These are phyloP conservation scores for Ogataea nonfermentans DNA, from an alignment of 805 yeast species.

Conservation along the genomic window DNA sequence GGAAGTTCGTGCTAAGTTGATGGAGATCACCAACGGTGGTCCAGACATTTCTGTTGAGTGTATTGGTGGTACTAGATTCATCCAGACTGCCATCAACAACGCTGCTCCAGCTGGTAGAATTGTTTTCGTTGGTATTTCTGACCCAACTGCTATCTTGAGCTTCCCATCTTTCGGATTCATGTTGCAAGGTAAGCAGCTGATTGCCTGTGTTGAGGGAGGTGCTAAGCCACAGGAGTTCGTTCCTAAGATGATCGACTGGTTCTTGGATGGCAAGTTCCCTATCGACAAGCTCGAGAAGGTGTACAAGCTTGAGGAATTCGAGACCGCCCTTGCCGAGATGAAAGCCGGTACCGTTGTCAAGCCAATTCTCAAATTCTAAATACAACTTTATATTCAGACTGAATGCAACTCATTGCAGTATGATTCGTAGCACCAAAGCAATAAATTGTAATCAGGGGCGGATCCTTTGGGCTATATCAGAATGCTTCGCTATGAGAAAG, in stretches of 20 bases:
- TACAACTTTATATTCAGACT: too few relatives aligned
- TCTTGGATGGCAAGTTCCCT: constrained; percentile 3
- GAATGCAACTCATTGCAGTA: too few relatives aligned
- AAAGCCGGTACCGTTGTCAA: constrained; percentile 1
- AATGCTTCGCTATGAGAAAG: too few relatives aligned
- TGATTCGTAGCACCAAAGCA: too few relatives aligned
- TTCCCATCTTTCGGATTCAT: constrained; percentile 1
- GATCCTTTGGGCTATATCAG: too few relatives aligned
- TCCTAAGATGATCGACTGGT: constrained; percentile 6
- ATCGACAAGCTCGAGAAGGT: constrained; percentile 5
- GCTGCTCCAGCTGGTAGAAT: constrained; percentile 2
- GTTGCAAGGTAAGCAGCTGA: constrained; percentile 3
- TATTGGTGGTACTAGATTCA: background rate
- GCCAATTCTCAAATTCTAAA: constrained; percentile 1
- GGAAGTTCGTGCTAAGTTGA: background rate
- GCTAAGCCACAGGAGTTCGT: background rate
- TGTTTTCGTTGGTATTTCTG: constrained; percentile 3
- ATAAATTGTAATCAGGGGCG: too few relatives aligned
- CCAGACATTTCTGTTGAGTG: background rate
- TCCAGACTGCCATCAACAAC: constrained; percentile 2
- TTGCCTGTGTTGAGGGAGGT: constrained; percentile 4
- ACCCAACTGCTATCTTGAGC: background rate
- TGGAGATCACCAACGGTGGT: constrained; percentile 1
- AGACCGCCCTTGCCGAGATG: constrained; percentile 4
- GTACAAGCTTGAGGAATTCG: background rate